These are phyloP conservation scores for Chalciporus pseudorubinellus DNA, from an alignment of 768 basidiomycete genomes.

Conservation along the genomic window DNA sequence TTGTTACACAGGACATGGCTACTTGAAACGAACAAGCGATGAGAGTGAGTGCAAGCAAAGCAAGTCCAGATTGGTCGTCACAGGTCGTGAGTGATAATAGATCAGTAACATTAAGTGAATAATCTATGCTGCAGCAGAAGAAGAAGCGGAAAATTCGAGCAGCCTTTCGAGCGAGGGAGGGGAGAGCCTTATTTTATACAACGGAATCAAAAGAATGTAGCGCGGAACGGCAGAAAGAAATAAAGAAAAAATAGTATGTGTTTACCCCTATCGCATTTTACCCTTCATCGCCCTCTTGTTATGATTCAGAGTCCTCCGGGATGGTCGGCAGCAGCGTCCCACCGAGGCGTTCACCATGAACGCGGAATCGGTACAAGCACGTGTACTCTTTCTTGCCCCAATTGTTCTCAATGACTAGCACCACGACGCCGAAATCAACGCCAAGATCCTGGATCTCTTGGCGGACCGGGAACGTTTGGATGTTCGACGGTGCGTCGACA, in stretches of 20 bases:
- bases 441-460: constrained; percentile 64
- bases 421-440: constrained; percentile 83
- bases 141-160: neutral
- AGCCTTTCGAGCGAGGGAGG: neutral
- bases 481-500: constrained; percentile 46
- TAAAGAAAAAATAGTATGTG: constrained; percentile 14
- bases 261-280: neutral
- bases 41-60: neutral
- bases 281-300: neutral
- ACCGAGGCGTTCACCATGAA: constrained; percentile 62
- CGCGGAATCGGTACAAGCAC: constrained; percentile 84
- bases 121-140: constrained; percentile 10
- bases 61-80: constrained; percentile 18
- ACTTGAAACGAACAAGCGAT: neutral
- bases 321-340: constrained; percentile 39
- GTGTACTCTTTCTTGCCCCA: constrained; percentile 85
- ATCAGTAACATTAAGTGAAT: constrained; percentile 19
- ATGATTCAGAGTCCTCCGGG: constrained; percentile 19
- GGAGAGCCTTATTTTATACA: constrained; percentile 7
- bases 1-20: neutral
- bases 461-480: constrained; percentile 80
- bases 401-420: constrained; percentile 76
- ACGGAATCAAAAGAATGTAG: neutral
- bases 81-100: constrained; percentile 21
- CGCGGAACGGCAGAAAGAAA: neutral